Base-by-base conservation (phyloP, 164 flowering plant species). In the Tetrastigma voinierianum region DNA sequence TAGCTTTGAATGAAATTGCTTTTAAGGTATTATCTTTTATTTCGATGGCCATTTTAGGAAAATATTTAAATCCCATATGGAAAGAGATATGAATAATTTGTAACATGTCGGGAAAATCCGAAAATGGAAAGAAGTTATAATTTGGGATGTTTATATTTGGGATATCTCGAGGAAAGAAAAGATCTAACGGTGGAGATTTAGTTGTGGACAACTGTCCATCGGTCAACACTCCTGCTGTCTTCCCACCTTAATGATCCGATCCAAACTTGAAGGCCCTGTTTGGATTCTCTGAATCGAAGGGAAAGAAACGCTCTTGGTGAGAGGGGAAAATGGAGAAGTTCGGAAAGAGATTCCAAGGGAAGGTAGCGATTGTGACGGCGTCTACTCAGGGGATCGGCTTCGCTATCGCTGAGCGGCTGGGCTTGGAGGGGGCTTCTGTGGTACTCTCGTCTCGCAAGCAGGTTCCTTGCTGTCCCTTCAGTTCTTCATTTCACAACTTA, bases 371-470 rank as follows among this genome's bases (percentile, higher is more conserved):
- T 10, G 93, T 93, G 44, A 93, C 98, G 0, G 97, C 96, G 43
- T 94, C 98, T 1, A 94, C 98, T 24, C 96, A 88, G 72, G 98
- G 98, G 4, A 94, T 91, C 46, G 98, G 98, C 23, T 88, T 86
- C 67, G 66, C 82, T 60, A 94, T 94, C 66, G 96, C 97, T 10
- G 80, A 86, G 78, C 80, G 97, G 18, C 87, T 91, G 51, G 98
- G 95, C 21, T 72, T 78, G 18, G 98, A 94, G 80, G 98, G 97
- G 5, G 98, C 98, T 46, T 84, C 96, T 24, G 88, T 91, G 2
- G 97, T 94, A 13, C 70, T 94, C 76, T 94, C 96, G 20, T 94
- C 98, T 43, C 89, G 98, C 76, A 82, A 75, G 68, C 97, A 91
- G 90, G 97, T 89, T 67, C 10, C 19, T 53, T 43, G 40, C 32